Evolutionary conservation across 2,329 filamentous ascomycete species (phyloP).

Genomic region (Cyphellophora europaea): DNA sequence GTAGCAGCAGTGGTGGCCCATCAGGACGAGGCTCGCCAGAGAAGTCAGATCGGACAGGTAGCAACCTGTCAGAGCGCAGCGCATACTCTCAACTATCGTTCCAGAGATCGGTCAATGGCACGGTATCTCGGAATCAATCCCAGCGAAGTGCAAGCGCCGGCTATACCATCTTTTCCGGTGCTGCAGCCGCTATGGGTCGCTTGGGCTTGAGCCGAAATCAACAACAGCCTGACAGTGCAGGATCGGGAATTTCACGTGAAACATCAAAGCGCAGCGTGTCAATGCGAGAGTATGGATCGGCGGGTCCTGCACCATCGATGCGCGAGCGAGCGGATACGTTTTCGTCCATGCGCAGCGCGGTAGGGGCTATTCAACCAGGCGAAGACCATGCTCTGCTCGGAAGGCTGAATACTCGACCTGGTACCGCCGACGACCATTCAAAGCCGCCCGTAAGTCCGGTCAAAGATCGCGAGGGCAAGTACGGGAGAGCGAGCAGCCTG

Average conservation of each 20-base stretch:
- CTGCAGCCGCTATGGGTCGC: constrained; percentile 17
- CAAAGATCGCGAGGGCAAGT: constrained; percentile 22
- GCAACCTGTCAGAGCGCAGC: constrained; percentile 47
- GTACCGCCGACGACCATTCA: constrained; percentile 8
- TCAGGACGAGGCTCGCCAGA: constrained; percentile 22
- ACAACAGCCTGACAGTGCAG: background rate
- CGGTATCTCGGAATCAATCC: constrained; percentile 16
- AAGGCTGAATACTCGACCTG: constrained; percentile 7
- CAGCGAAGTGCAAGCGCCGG: constrained; percentile 17
- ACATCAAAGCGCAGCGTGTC: constrained; percentile 18
- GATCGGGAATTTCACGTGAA: constrained; percentile 7
- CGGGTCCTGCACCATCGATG: background rate
- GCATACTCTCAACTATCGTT: constrained; percentile 10
- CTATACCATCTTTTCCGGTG: constrained; percentile 17
- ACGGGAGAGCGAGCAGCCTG: constrained; percentile 38
- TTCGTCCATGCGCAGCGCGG: constrained; percentile 10
- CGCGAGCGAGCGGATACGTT: constrained; percentile 9
- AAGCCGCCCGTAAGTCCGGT: constrained; percentile 14
- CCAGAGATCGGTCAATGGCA: constrained; percentile 28
- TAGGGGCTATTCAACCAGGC: constrained; percentile 5
- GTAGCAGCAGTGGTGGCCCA: constrained; percentile 2
- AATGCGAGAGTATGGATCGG: constrained; percentile 8
- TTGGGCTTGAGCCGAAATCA: constrained; percentile 6
- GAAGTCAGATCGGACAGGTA: constrained; percentile 45
- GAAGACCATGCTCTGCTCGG: constrained; percentile 12